Conservation (phyloP, 208 protist species). For the Herpetomonas tarakana region DNA sequence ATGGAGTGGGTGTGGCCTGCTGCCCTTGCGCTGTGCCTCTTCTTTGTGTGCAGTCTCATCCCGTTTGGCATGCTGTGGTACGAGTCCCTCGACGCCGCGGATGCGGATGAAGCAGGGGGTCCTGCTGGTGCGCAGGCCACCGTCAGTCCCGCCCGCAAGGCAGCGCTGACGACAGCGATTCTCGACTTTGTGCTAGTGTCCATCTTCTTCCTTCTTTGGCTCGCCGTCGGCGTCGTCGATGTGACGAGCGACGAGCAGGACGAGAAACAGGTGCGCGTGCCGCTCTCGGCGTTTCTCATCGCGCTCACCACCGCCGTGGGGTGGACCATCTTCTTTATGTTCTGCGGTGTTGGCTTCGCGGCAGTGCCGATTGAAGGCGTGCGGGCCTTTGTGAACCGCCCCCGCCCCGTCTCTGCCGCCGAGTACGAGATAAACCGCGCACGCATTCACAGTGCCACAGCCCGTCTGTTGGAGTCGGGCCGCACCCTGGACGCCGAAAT, state of each 20-base stretch:
- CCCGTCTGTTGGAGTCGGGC: slow-evolving; percentile 59
- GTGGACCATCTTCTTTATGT: slow-evolving; percentile 87
- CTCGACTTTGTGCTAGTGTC: slow-evolving; percentile 52
- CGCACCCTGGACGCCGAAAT: slow-evolving; percentile 48
- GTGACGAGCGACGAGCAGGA: slow-evolving; percentile 15
- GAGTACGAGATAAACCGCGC: slow-evolving; percentile 68
- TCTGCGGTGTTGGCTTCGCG: slow-evolving; percentile 91
- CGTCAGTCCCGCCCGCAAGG: background rate
- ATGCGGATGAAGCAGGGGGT: background rate
- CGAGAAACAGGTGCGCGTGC: slow-evolving; percentile 13
- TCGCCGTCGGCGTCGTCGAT: slow-evolving; percentile 13
- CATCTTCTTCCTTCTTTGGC: slow-evolving; percentile 40
- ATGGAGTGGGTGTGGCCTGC: slow-evolving; percentile 24
- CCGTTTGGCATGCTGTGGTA: slow-evolving; percentile 8
- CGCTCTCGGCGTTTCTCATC: slow-evolving; percentile 66
- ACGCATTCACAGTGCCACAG: slow-evolving; percentile 64
- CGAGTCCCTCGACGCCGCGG: background rate
- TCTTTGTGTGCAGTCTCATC: slow-evolving; percentile 11
- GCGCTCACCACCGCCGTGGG: slow-evolving; percentile 59
- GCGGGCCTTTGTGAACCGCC: slow-evolving; percentile 54
- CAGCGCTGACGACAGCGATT: slow-evolving; percentile 16
- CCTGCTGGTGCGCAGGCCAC: background rate
- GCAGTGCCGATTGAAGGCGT: slow-evolving; percentile 89
- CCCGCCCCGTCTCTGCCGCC: slow-evolving; percentile 66
- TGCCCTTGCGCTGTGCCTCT: slow-evolving; percentile 16